phyloP scores from a whole-genome alignment of 202 grass and related monocot species.

The Zizania palustris region DNA sequence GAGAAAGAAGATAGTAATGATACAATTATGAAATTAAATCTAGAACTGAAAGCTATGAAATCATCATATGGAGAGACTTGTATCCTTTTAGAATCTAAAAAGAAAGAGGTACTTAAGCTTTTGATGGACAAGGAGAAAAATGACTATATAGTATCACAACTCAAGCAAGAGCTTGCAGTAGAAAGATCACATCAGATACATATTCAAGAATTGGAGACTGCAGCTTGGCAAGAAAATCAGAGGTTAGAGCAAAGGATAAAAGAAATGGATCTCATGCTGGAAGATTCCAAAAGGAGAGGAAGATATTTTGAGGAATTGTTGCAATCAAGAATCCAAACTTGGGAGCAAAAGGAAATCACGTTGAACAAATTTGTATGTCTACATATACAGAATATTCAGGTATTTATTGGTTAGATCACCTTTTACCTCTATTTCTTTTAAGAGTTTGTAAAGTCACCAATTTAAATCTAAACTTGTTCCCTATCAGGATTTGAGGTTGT shows the following conservation, averaged over 20 bases:
- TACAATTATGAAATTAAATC: slow-evolving; percentile 58
- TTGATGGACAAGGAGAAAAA: slow-evolving; percentile 62
- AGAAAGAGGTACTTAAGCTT: slow-evolving; percentile 52
- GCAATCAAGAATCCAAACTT: slow-evolving; percentile 57
- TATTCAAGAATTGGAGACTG: slow-evolving; percentile 54
- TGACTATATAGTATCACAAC: slow-evolving; percentile 59
- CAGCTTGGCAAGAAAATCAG: slow-evolving; percentile 42
- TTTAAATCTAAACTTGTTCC: slow-evolving; percentile 49
- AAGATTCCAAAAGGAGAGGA: slow-evolving; percentile 60
- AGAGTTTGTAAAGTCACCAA: slow-evolving; percentile 26
- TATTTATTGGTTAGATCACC: slow-evolving; percentile 44
- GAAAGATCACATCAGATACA: slow-evolving; percentile 53
- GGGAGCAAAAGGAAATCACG: slow-evolving; percentile 53
- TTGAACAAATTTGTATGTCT: slow-evolving; percentile 52
- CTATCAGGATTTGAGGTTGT: slow-evolving; percentile 85
- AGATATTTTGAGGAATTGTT: slow-evolving; percentile 58
- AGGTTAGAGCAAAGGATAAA: slow-evolving; percentile 55
- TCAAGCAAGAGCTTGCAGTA: slow-evolving; percentile 60
- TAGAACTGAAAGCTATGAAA: slow-evolving; percentile 59
- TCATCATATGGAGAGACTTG: slow-evolving; percentile 50
- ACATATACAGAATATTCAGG: slow-evolving; percentile 68
- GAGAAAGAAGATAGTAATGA: slow-evolving; percentile 51
- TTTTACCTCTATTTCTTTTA: slow-evolving; percentile 23
- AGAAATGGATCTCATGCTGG: slow-evolving; percentile 58
- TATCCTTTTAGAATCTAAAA: slow-evolving; percentile 45